These are phyloP conservation scores for Dendrobium officinale DNA, from an alignment of 106 monocot species.

Conservation along the genomic window DNA sequence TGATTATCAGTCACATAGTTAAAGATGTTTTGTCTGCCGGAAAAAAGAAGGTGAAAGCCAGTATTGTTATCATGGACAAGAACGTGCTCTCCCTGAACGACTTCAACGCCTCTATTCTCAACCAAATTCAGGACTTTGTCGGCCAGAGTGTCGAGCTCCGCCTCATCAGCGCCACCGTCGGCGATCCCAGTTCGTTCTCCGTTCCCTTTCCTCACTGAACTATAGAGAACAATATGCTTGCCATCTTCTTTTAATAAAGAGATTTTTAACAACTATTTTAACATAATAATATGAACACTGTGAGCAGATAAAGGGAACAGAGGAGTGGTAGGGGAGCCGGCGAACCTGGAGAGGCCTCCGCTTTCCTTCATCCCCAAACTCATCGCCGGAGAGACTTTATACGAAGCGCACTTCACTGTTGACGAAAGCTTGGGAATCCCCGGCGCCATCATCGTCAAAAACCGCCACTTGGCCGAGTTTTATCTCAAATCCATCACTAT, in stretches of 20 bases:
- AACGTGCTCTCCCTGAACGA: slow-evolving; percentile 28
- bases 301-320: slow-evolving; percentile 26
- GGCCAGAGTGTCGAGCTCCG: slow-evolving; percentile 21
- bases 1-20: background rate
- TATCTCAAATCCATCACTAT: slow-evolving; percentile 53
- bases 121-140: slow-evolving; percentile 26
- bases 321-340: slow-evolving; percentile 25
- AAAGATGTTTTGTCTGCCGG: background rate
- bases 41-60: slow-evolving; percentile 3
- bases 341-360: slow-evolving; percentile 5
- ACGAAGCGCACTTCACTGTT: slow-evolving; percentile 22
- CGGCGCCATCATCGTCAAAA: slow-evolving; percentile 47
- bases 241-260: background rate
- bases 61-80: slow-evolving; percentile 31
- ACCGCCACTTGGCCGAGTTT: slow-evolving; percentile 36
- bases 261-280: too few relatives aligned
- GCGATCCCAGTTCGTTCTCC: slow-evolving; percentile 12
- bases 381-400: slow-evolving; percentile 22
- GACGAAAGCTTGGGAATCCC: slow-evolving; percentile 27
- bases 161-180: slow-evolving; percentile 15
- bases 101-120: slow-evolving; percentile 26
- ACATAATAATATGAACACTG: too few relatives aligned
- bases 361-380: slow-evolving; percentile 6
- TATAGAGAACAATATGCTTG: background rate
- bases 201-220: background rate